phyloP scores from a whole-genome alignment of 352 stramenopile genomes.

The Phytophthora meadii region DNA sequence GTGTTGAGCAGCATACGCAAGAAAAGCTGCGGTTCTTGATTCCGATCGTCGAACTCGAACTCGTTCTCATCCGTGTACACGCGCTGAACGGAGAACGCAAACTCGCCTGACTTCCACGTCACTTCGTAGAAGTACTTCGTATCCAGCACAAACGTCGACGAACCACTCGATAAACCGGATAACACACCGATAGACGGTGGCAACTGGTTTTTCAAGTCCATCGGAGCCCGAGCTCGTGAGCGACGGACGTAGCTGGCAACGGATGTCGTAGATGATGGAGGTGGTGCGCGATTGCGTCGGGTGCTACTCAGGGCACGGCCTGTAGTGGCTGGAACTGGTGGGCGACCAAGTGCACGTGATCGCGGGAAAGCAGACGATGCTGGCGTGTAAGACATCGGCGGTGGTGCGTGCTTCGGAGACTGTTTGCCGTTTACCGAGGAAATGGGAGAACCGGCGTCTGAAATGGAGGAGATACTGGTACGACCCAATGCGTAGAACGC shows the following conservation, averaged over 20 bases:
- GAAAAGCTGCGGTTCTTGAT: conserved; percentile 51
- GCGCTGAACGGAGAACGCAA: conserved; percentile 78
- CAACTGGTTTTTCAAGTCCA: conserved; percentile 63
- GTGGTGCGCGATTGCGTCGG: conserved; percentile 10
- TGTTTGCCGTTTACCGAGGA: conserved; percentile 23
- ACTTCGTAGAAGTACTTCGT: conserved; percentile 65
- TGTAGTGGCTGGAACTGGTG: conserved; percentile 33
- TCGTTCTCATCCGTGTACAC: conserved; percentile 64
- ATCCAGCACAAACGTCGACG: conserved; percentile 66
- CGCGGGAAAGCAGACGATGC: conserved; percentile 32
- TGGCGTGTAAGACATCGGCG: conserved; percentile 40
- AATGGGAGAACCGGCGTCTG: conserved; percentile 31
- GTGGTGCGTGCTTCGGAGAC: conserved; percentile 16
- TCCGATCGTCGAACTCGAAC: conserved; percentile 48
- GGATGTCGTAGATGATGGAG: conserved; percentile 23
- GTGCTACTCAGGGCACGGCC: background rate
- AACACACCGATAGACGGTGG: conserved; percentile 68
- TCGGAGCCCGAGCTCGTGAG: conserved; percentile 48
- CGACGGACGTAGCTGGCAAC: conserved; percentile 40
- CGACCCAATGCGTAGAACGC: conserved; percentile 40
- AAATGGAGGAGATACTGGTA: conserved; percentile 30
- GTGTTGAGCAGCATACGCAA: conserved; percentile 82
- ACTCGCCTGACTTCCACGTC: conserved; percentile 67
- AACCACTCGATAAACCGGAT: conserved; percentile 63
- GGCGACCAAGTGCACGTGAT: conserved; percentile 30